Evolutionary conservation across 495 filamentous ascomycete species (phyloP), one percentile per base, ranked within the genome.

Genomic region (Chaetomidium leptoderma): DNA sequence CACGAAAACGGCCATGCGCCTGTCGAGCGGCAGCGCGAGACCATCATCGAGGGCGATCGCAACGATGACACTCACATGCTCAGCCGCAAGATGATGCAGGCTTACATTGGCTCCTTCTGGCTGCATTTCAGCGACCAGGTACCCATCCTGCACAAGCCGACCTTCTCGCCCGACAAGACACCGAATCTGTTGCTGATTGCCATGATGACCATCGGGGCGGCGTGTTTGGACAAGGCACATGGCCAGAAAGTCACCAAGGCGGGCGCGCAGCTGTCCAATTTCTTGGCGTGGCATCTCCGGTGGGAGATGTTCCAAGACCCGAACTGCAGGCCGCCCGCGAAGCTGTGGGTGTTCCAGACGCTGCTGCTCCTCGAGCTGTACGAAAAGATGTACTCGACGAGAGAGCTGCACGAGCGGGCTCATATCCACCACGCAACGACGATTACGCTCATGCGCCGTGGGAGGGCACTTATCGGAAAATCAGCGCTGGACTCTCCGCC

Each of bases 351-450:
- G 19, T 97, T 97, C 72, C 93, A 98, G 68, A 87, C 93, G 0
- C 75, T 97, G 39, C 70, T 98, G 14, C 76, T 98, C 7, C 78
- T 98, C 42, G 93, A 98, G 65, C 78, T 96, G 0, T 97, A 93
- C 68, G 93, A 98, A 74, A 98, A 98, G 78, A 90, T 93, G 83
- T 96, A 92, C 67, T 91, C 90, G 26, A 96, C 91, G 1, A 80
- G 91, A 45, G 84, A 88, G 36, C 79, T 97, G 26, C 93, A 98
- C 72, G 93, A 98, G 73, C 84, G 93, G 59, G 93, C 92, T 7
- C 93, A 97, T 62, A 96, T 98, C 35, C 92, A 97, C 59, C 93
- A 98, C 69, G 95, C 92, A 24, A 96, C 93, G 0, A 96, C 92
- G 0, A 82, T 98, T 51, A 96, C 92, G 0, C 75, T 98, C 44